Evolutionary conservation across 768 basidiomycete genomes (phyloP).

Genomic region (Phylloporus sp.): DNA sequence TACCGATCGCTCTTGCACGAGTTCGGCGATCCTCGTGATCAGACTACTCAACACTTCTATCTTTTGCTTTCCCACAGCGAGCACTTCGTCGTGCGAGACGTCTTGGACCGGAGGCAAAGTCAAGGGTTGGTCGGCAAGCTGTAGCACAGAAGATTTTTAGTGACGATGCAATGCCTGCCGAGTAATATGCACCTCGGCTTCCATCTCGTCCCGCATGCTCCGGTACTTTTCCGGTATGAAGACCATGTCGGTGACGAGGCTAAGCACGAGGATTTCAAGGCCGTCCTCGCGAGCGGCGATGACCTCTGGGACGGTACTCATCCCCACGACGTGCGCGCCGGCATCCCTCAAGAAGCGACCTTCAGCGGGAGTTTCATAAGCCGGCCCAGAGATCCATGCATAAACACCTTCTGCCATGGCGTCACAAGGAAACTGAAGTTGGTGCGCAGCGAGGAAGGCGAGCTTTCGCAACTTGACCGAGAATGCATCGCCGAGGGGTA

Average conservation of each 20-base stretch:
- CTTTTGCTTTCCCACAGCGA: conserved; percentile 58
- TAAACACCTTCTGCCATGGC: conserved; percentile 79
- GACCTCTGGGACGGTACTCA: conserved; percentile 92
- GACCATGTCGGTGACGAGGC: conserved; percentile 82
- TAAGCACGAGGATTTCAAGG: conserved; percentile 71
- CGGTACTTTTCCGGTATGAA: conserved; percentile 63
- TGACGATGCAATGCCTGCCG: background rate
- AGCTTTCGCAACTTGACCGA: conserved; percentile 66
- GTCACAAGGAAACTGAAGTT: conserved; percentile 46
- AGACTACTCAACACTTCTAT: conserved; percentile 67
- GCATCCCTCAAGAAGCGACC: conserved; percentile 67
- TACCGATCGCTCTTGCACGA: conserved; percentile 22
- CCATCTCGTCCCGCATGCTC: conserved; percentile 69
- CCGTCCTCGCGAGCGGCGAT: conserved; percentile 73
- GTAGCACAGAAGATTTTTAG: conserved; percentile 3
- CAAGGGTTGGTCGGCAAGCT: conserved; percentile 60
- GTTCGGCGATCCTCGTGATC: conserved; percentile 60
- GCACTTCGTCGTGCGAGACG: conserved; percentile 78
- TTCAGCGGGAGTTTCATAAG: conserved; percentile 87
- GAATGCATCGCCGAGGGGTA: conserved; percentile 82
- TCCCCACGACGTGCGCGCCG: conserved; percentile 89
- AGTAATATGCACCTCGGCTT: conserved; percentile 60
- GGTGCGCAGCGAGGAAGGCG: conserved; percentile 65
- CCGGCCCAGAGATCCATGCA: conserved; percentile 87
- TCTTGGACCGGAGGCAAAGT: conserved; percentile 37